phyloP scores from a whole-genome alignment of 331 rosid genomes.

The Stylosanthes scabra region DNA sequence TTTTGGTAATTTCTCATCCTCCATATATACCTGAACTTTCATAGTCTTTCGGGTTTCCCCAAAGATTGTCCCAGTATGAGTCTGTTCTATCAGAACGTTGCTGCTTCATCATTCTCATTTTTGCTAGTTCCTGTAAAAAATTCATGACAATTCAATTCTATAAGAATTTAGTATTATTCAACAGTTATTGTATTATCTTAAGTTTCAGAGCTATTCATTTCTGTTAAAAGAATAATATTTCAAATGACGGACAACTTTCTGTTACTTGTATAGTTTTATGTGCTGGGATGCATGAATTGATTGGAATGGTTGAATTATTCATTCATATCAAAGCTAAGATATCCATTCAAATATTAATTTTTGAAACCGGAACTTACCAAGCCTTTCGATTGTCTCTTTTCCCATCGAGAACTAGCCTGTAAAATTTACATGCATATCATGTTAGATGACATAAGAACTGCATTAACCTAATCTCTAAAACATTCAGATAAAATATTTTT shows the following conservation, averaged over 20 bases:
- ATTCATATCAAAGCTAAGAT: slow-evolving; percentile 8
- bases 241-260: slow-evolving; percentile 18
- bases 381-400: slow-evolving; percentile 87
- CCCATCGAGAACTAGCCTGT: slow-evolving; percentile 92
- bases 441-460: slow-evolving; percentile 4
- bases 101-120: slow-evolving; percentile 69
- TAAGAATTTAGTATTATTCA: not conserved
- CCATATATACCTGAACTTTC: slow-evolving; percentile 60
- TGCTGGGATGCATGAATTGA: not conserved
- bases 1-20: slow-evolving; percentile 2
- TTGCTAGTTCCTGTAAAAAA: slow-evolving; percentile 69
- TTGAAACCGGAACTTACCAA: slow-evolving; percentile 55
- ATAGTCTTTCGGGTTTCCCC: slow-evolving; percentile 66
- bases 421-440: slow-evolving; percentile 26
- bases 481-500: slow-evolving; percentile 14
- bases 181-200: not conserved
- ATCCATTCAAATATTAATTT: slow-evolving; percentile 9
- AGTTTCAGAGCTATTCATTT: slow-evolving; percentile 1
- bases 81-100: slow-evolving; percentile 46
- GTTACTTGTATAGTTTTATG: not conserved
- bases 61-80: slow-evolving; percentile 78
- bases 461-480: not conserved
- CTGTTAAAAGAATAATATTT: not conserved
- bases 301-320: slow-evolving; percentile 14
- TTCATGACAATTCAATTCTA: not conserved